phyloP scores from a whole-genome alignment of 495 filamentous ascomycete species.

The Trichoderma parareesei region DNA sequence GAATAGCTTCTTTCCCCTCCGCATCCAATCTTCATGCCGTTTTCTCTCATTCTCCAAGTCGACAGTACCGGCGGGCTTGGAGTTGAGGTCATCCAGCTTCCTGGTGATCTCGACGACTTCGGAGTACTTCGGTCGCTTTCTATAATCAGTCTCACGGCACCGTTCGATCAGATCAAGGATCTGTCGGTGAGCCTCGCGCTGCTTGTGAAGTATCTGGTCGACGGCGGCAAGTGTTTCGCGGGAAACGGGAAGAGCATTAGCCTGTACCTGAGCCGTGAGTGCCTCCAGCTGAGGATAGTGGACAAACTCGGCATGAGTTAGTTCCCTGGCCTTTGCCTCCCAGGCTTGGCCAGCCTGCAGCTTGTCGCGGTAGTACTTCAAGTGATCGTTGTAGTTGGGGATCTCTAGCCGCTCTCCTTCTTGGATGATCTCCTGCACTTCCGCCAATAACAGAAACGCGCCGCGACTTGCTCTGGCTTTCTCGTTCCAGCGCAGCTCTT shows the following conservation, averaged over 20 bases:
- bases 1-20: constrained; percentile 95
- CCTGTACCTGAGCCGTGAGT: constrained; percentile 64
- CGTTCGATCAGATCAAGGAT: constrained; percentile 73
- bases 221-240: constrained; percentile 72
- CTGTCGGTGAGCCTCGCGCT: constrained; percentile 85
- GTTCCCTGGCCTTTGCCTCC: constrained; percentile 89
- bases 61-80: constrained; percentile 80
- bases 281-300: constrained; percentile 94
- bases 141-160: constrained; percentile 63
- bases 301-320: constrained; percentile 80
- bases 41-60: constrained; percentile 94
- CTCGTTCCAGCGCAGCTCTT: constrained; percentile 84
- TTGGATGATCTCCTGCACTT: constrained; percentile 70
- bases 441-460: constrained; percentile 58
- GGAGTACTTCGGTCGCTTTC: constrained; percentile 77
- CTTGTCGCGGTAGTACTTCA: constrained; percentile 67
- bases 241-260: constrained; percentile 71
- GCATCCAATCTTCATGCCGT: constrained; percentile 98
- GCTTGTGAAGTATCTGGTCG: constrained; percentile 90
- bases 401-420: constrained; percentile 69
- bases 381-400: constrained; percentile 65
- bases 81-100: constrained; percentile 76
- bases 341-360: constrained; percentile 69
- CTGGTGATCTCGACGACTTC: constrained; percentile 88
- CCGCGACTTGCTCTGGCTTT: constrained; percentile 57